Evolutionary conservation across 208 protist genomes (phyloP), one percentile per base, ranked within the genome.

Genomic region (Acanthamoeba castellanii): DNA sequence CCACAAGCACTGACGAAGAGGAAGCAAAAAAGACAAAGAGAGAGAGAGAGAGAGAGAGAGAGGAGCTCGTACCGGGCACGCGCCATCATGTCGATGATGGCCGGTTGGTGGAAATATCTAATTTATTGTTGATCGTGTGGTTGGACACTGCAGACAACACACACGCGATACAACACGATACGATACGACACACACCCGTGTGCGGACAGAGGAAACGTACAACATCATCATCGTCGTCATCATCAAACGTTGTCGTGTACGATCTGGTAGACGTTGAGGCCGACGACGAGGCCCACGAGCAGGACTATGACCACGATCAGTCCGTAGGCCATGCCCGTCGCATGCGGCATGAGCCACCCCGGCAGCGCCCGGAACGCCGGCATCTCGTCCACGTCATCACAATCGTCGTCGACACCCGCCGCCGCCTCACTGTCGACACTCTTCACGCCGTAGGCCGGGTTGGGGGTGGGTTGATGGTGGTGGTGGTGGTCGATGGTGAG

Each of bases 241-340:
- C 6, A 61, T 81, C 72, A 87, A 1, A 61, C 18, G 42, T 87
- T 87, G 50, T 87, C 78, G 42, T 37, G 3, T 9, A 87, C 22
- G 78, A 87, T 52, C 18, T 87, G 47, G 47, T 87, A 87, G 27
- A 87, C 50, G 42, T 87, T 87, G 47, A 87, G 47, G n/a, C 47
- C 78, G n/a, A 87, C 78, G 11, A 87, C 78, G n/a, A 87, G 78
- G 30, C 27, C 78, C 7, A 87, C 78, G 18, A 87, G 78, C 45
- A 87, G 7, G 37, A 87, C 18, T 14, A 87, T 87, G 50, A 87
- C 47, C 22, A 87, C 78, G 50, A 87, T 87, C 27, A 87, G 50
- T n/a, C 47, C 78, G 20, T 87, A 87, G 47, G 78, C 14, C 6
- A 61, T 55, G 78, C 78, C 47, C 50, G 45, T 37, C n/a, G 78